Evolutionary conservation across 306 rosid genomes (phyloP).

Genomic region (Hippophae tibetana): DNA sequence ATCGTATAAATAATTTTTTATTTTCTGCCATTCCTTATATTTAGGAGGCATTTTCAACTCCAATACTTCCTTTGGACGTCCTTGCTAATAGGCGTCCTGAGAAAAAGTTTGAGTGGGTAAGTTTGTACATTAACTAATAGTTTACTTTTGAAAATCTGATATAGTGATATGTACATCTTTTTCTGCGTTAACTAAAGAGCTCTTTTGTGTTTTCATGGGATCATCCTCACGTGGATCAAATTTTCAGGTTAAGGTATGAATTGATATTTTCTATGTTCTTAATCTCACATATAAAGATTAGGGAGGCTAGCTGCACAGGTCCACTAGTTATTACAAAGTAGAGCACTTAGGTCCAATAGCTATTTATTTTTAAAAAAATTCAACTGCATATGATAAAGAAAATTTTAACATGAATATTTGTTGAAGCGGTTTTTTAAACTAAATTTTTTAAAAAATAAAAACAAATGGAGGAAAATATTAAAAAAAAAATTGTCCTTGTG

Average conservation of each 20-base stretch:
- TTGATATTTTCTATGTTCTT: neutral
- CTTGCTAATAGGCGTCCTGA: conserved; percentile 84
- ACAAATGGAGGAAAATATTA: too few species aligned
- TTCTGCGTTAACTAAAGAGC: conserved; percentile 26
- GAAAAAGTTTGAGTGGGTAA: conserved; percentile 84
- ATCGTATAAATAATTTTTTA: conserved; percentile 12
- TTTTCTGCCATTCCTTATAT: conserved; percentile 11
- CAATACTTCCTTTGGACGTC: conserved; percentile 78
- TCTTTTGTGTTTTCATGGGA: conserved; percentile 34
- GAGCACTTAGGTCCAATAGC: too few species aligned
- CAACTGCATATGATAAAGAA: too few species aligned
- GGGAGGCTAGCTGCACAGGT: conserved; percentile 1
- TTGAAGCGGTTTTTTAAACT: too few species aligned
- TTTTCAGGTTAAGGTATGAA: conserved; percentile 77
- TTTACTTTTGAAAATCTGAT: conserved; percentile 7
- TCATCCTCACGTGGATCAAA: conserved; percentile 10
- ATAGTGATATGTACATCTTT: conserved; percentile 3
- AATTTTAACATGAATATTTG: too few species aligned
- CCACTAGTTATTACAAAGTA: too few species aligned
- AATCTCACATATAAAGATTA: neutral
- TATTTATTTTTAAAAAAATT: too few species aligned
- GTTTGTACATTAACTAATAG: conserved; percentile 12
- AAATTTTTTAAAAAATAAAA: too few species aligned
- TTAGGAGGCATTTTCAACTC: conserved; percentile 76
- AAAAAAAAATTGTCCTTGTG: too few species aligned